Base-by-base conservation (phyloP, 768 basidiomycete species). In the Tephrocybe rancida region DNA sequence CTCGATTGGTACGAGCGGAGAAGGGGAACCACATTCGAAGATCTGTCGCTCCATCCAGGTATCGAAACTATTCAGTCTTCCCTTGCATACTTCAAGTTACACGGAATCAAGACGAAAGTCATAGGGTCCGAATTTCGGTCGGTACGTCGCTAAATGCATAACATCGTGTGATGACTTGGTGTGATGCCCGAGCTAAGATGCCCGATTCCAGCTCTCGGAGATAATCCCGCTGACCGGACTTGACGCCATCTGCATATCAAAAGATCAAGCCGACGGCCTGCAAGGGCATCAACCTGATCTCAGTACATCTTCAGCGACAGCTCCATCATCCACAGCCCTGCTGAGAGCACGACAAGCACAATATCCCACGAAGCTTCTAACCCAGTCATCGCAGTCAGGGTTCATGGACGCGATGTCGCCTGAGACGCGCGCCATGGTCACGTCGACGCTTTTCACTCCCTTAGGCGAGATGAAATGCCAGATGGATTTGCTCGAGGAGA, bases 51-150 rank as follows among this genome's bases (percentile, higher is more conserved):
- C 26, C 77, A 78, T 51, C 77, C 74, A 1, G 83, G 79, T 18
- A 70, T 82, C 19, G 70, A 79, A 52, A 61, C 69, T 9, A 77
- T 85, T 26, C 77, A 77, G 50, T 66, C 77, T 0, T 80, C 74
- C 19, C 61, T 72, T 11, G 68, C 66, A 18, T 83, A 77, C 61
- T 74, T 84, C 61, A 70, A 62, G 34, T 60, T 62, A 22, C 71
- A 77, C 48, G 57, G 68, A 4, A 59, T 80, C 60, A 67, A 69
- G 58, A 72, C 76, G 1, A 73, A 70, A 38, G 48, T 80, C 34
- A 66, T 81, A 50, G 75, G 74, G 19, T 67, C 69, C 11, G 69
- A 75, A 34, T 72, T 80, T 47, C 72, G 78, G 44, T 61, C 67
- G 64, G 82, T 79, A 52, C 50, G 67, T 61, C 18, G 8, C 9